Evolutionary conservation across 257 asterid genomes (phyloP).

Genomic region (Salvia splendens): DNA sequence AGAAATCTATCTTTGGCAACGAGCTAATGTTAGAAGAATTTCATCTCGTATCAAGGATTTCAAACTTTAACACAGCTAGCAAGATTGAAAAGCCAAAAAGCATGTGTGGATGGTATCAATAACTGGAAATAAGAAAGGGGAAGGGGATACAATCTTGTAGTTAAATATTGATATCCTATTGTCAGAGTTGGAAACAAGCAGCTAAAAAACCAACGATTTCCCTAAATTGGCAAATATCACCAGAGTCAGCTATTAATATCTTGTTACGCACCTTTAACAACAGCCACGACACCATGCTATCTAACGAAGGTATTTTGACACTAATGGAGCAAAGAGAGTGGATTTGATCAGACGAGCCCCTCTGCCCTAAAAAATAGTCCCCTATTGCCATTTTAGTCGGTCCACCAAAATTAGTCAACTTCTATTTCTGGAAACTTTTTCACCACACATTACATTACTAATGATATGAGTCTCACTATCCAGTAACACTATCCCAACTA

Average conservation of each 20-base stretch:
- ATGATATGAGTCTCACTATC: too few species aligned
- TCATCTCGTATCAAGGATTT: not conserved
- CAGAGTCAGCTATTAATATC: not conserved
- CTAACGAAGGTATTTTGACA: not conserved
- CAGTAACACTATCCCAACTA: too few species aligned
- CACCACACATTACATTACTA: too few species aligned
- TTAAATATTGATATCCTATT: conserved; percentile 1
- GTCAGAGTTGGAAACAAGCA: conserved; percentile 16
- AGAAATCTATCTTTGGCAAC: not conserved
- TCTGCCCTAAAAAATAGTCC: not conserved
- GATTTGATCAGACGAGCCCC: not conserved
- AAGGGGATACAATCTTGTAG: conserved; percentile 3
- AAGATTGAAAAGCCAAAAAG: conserved; percentile 8
- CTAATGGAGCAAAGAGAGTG: conserved; percentile 3
- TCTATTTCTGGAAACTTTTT: too few species aligned
- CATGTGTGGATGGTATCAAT: not conserved
- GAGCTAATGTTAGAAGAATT: not conserved
- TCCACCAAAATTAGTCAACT: too few species aligned
- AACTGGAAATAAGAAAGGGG: not conserved
- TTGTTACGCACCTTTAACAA: not conserved
- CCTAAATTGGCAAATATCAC: not conserved
- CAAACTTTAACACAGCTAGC: not conserved
- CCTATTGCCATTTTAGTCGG: too few species aligned
- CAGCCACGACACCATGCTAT: conserved; percentile 7
- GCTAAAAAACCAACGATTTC: not conserved